Conservation (phyloP, 2,329 filamentous ascomycete species). For the Teratosphaeria gauchensis region DNA sequence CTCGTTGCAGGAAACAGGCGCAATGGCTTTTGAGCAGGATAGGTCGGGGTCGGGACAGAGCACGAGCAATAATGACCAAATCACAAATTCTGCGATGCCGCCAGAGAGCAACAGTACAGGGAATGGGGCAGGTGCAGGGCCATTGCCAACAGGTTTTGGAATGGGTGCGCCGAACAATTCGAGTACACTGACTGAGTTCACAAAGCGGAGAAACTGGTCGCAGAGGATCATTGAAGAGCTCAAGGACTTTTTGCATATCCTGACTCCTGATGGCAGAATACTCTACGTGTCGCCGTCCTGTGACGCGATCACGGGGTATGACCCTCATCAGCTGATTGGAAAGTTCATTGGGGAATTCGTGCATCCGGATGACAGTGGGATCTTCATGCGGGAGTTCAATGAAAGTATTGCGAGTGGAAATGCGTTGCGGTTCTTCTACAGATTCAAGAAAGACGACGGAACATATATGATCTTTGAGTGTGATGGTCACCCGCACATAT, state of each 20-base stretch:
- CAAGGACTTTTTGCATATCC: conserved; percentile 77
- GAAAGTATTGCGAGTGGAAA: conserved; percentile 78
- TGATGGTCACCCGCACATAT: conserved; percentile 85
- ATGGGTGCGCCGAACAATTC: conserved; percentile 33
- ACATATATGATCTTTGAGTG: conserved; percentile 75
- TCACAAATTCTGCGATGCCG: conserved; percentile 10
- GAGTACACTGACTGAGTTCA: conserved; percentile 56
- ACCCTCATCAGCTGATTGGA: conserved; percentile 59
- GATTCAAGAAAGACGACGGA: conserved; percentile 66
- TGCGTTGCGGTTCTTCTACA: conserved; percentile 73
- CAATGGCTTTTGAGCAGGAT: not conserved
- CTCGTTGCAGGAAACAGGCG: not conserved
- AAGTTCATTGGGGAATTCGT: conserved; percentile 72
- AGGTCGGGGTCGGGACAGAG: not conserved
- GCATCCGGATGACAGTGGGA: conserved; percentile 72
- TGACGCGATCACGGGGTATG: conserved; percentile 64
- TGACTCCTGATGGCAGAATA: conserved; percentile 75
- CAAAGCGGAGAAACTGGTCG: conserved; percentile 67
- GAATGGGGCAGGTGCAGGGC: conserved; percentile 43
- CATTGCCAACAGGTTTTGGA: conserved; percentile 47
- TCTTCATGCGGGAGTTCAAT: conserved; percentile 81
- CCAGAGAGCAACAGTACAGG: conserved; percentile 15
- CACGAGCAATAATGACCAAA: not conserved
- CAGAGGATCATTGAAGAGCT: conserved; percentile 83
- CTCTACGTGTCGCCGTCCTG: conserved; percentile 78